These are phyloP conservation scores for Davidsoniella australis DNA, from an alignment of 2,329 filamentous ascomycete species.

Conservation along the genomic window DNA sequence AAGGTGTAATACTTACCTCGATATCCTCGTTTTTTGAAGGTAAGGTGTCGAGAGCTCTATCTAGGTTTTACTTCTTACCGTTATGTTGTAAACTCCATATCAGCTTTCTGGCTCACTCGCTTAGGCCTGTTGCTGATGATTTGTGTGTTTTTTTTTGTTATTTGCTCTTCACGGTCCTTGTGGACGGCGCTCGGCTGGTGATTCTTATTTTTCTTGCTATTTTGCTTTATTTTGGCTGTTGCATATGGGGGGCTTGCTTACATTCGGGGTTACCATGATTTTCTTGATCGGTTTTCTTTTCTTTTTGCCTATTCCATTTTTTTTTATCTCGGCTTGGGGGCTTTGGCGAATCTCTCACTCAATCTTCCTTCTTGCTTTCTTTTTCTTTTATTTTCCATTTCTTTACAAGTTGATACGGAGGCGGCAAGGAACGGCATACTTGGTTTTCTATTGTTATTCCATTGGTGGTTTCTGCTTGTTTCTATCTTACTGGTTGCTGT, in stretches of 20 bases:
- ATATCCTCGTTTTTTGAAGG: too few relatives aligned
- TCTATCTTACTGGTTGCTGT: not conserved
- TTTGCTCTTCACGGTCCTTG: conserved; percentile 1
- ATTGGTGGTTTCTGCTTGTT: conserved; percentile 1
- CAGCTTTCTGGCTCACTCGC: too few relatives aligned
- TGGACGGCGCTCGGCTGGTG: conserved; percentile 6
- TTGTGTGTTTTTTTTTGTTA: conserved; percentile 5
- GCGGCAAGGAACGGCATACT: not conserved
- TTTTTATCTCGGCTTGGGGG: not conserved
- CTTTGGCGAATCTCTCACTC: conserved; percentile 1
- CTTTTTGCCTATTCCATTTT: not conserved
- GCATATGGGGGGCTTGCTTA: too few relatives aligned
- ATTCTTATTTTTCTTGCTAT: not conserved
- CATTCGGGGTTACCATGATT: conserved; percentile 1
- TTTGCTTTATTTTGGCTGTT: not conserved
- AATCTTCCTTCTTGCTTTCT: conserved; percentile 6
- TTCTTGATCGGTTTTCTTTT: not conserved
- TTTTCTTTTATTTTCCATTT: conserved; percentile 1
- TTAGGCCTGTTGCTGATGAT: too few relatives aligned
- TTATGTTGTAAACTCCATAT: too few relatives aligned
- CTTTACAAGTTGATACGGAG: not conserved
- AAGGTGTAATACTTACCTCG: too few relatives aligned
- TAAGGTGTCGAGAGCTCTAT: too few relatives aligned
- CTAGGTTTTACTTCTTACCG: too few relatives aligned
- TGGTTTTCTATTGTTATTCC: not conserved